Conservation (phyloP, 164 flowering plant genomes). For the Litsea cubeba region DNA sequence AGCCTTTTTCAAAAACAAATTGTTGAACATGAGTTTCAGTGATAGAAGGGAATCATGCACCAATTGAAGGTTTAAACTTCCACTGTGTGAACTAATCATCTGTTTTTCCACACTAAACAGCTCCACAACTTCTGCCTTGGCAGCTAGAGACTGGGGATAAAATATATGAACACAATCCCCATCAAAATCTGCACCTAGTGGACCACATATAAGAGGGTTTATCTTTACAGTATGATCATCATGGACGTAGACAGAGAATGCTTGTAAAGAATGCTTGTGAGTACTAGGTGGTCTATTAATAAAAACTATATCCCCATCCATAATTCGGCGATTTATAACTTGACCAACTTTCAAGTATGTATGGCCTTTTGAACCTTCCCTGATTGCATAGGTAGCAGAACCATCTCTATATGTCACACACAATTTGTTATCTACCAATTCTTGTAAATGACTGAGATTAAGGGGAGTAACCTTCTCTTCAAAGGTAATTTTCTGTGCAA, state of each 20-base stretch:
- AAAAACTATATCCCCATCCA: conserved; percentile 93
- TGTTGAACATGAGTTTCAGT: conserved; percentile 52
- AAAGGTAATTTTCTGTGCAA: conserved; percentile 83
- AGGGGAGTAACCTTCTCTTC: conserved; percentile 78
- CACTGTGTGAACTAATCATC: conserved; percentile 84
- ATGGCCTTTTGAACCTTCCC: conserved; percentile 83
- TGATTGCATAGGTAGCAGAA: conserved; percentile 52
- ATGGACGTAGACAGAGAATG: conserved; percentile 73
- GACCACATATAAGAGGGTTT: conserved; percentile 90
- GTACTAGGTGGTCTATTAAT: conserved; percentile 95
- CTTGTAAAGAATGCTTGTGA: conserved; percentile 94
- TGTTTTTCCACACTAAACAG: conserved; percentile 88
- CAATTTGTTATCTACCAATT: conserved; percentile 63
- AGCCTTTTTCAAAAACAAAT: conserved; percentile 30
- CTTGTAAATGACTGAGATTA: conserved; percentile 56
- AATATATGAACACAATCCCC: conserved; percentile 90
- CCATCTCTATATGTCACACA: conserved; percentile 81
- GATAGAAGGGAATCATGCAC: conserved; percentile 73
- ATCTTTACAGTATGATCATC: conserved; percentile 83
- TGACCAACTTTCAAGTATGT: conserved; percentile 70
- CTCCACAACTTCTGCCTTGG: conserved; percentile 90
- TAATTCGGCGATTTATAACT: conserved; percentile 66
- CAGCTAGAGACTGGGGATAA: conserved; percentile 85
- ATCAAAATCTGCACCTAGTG: conserved; percentile 93
- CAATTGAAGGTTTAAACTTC: conserved; percentile 67